phyloP scores from a whole-genome alignment of 1,139 yeast species.

The Saccharomyces hybrid region DNA sequence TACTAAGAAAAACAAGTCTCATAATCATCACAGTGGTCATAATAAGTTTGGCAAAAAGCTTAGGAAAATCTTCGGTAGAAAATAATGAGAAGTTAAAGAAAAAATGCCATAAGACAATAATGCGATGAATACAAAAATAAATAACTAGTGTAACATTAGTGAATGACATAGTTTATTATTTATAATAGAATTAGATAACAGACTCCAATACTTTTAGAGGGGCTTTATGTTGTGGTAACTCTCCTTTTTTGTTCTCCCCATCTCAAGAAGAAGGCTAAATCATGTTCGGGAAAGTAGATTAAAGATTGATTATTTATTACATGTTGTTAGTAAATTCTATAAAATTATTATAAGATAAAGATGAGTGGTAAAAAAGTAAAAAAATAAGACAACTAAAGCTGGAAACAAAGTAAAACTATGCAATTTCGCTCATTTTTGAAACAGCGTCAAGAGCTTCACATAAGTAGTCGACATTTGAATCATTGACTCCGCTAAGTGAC shows the following conservation, averaged over 20 bases:
- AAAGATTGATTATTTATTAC: background rate
- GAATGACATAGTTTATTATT: background rate
- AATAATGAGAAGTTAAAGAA: background rate
- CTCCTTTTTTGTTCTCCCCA: background rate
- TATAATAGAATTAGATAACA: background rate
- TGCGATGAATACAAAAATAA: background rate
- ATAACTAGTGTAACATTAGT: background rate
- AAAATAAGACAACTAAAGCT: background rate
- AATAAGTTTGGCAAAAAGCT: background rate
- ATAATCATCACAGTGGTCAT: background rate
- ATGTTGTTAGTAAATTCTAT: background rate
- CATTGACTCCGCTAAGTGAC: conserved; percentile 84
- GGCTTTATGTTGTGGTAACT: background rate
- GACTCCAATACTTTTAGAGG: background rate
- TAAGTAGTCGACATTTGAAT: conserved; percentile 61
- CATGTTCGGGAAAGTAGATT: background rate
- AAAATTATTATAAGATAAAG: background rate
- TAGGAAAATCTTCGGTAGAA: background rate
- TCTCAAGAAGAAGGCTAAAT: background rate
- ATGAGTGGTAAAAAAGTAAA: background rate
- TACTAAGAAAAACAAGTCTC: background rate
- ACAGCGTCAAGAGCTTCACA: conserved; percentile 21
- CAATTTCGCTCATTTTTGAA: conserved; percentile 3
- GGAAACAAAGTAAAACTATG: background rate
- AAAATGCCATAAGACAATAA: background rate